Conservation (phyloP, 106 monocot genomes). For the Phalaenopsis equestris region DNA sequence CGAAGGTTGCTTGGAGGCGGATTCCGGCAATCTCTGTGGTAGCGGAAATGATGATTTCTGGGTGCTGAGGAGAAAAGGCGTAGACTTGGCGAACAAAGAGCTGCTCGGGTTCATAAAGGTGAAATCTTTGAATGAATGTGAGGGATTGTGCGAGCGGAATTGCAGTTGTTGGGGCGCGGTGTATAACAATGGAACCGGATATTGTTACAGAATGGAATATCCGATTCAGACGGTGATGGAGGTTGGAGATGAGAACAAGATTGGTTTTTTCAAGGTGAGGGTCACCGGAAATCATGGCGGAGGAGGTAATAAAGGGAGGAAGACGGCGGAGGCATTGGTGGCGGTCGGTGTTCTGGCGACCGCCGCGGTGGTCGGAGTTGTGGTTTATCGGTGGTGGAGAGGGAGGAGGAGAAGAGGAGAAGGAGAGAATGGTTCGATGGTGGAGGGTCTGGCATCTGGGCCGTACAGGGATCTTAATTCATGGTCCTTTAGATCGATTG, state of each 20-base stretch:
- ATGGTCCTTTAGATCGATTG: slow-evolving; percentile 32
- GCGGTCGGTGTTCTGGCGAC: slow-evolving; percentile 14
- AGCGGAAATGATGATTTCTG: slow-evolving; percentile 15
- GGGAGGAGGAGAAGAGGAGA: slow-evolving; percentile 6
- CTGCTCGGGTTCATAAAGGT: slow-evolving; percentile 24
- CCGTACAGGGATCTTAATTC: slow-evolving; percentile 47
- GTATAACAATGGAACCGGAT: slow-evolving; percentile 48
- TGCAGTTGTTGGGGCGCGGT: slow-evolving; percentile 88
- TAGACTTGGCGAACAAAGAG: slow-evolving; percentile 77
- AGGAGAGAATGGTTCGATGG: slow-evolving; percentile 4
- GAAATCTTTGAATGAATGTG: slow-evolving; percentile 54
- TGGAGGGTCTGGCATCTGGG: slow-evolving; percentile 26
- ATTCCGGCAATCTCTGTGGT: slow-evolving; percentile 35
- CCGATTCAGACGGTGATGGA: slow-evolving; percentile 56
- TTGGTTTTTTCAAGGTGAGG: slow-evolving; percentile 77
- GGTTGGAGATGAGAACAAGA: slow-evolving; percentile 30
- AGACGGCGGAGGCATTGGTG: slow-evolving; percentile 8
- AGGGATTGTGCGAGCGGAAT: slow-evolving; percentile 48
- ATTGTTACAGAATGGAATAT: slow-evolving; percentile 61
- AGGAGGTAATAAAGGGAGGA: not conserved
- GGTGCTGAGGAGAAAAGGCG: slow-evolving; percentile 47
- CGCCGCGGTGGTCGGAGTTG: slow-evolving; percentile 8
- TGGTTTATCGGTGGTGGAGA: slow-evolving; percentile 23
- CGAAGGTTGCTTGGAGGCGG: slow-evolving; percentile 15
- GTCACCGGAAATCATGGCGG: not conserved